Evolutionary conservation across 768 basidiomycete species (phyloP), one percentile per base, ranked within the genome.

Genomic region (Podaxis sp.): DNA sequence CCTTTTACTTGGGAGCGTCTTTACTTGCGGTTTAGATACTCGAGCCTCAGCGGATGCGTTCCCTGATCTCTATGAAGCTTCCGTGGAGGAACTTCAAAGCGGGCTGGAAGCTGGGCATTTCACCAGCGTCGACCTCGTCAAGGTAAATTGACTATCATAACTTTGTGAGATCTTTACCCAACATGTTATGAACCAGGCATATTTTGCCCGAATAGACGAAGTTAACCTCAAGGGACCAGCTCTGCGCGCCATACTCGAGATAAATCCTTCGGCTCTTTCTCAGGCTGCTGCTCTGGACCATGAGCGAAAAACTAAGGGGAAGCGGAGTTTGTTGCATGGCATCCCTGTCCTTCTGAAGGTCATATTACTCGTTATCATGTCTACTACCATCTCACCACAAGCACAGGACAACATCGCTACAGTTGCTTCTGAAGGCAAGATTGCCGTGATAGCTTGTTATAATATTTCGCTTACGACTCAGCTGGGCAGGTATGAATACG

Each of bases 141-240:
- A 86, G 75, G 87, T 84, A 60, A 37, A 71, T 52, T 22, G 36
- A 8, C 8, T 6, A 33, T 17, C 2, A 40, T 17, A 17, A 44
- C 24, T 17, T 33, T 59, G 55, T 15, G 13, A 7, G 15, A 5
- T 64, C 17, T 1, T 48, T 17, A 15, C 20, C 24, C 20, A 17
- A 55, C 24, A 56, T 33, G 8, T 7, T 13, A 8, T 30, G 10
- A 58, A 10, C 20, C 20, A 89, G 87, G 85, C 86, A 2, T 89
- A 89, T 69, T 77, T 89, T 65, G 82, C 83, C 11, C 79, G 88
- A 2, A 88, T 89, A 26, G 84, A 87, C 3, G 84, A 89, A 68
- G 88, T 90, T n/a, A 89, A 89, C 66, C 66, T 82, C 17, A 75
- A 84, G 61, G 87, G 87, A 1, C 82, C 86, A 11, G 72, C 72